Evolutionary conservation across 257 asterid species (phyloP).

Genomic region (Lycium barbarum): DNA sequence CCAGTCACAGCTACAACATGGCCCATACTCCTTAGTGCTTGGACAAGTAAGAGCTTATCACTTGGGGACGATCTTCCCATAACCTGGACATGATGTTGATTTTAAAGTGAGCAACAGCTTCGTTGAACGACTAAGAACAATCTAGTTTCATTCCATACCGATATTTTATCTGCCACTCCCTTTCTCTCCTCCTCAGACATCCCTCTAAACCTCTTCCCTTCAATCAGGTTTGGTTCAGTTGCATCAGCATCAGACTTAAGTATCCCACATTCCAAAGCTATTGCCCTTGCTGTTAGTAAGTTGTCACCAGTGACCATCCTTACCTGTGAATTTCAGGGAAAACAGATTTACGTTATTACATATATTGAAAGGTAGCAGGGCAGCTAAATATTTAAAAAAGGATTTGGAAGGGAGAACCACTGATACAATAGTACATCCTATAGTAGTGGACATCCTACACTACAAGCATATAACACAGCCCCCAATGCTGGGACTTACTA

Average conservation of each 20-base stretch:
- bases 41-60: slow-evolving; percentile 94
- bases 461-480: background rate
- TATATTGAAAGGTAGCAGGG: background rate
- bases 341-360: background rate
- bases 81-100: slow-evolving; percentile 54
- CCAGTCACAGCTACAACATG: slow-evolving; percentile 99
- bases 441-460: slow-evolving; percentile 4
- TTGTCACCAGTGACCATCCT: slow-evolving; percentile 99
- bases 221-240: slow-evolving; percentile 84
- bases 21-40: slow-evolving; percentile 87
- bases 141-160: slow-evolving; percentile 53
- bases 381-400: background rate
- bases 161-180: slow-evolving; percentile 79
- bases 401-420: background rate
- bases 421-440: background rate
- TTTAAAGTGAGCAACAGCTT: background rate
- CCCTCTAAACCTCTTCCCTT: slow-evolving; percentile 80
- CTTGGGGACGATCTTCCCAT: slow-evolving; percentile 99
- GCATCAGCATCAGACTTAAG: slow-evolving; percentile 74
- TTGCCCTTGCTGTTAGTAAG: slow-evolving; percentile 89
- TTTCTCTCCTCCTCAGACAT: slow-evolving; percentile 64
- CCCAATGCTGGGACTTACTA: background rate
- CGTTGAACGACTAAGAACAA: background rate
- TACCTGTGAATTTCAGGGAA: slow-evolving; percentile 51
- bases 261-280: slow-evolving; percentile 96